Percentiles rank a stretch among this genome's conserved stretches.
Conservation (phyloP, 2,329 filamentous ascomycete genomes). For the Lachnellula hyalina region DNA sequence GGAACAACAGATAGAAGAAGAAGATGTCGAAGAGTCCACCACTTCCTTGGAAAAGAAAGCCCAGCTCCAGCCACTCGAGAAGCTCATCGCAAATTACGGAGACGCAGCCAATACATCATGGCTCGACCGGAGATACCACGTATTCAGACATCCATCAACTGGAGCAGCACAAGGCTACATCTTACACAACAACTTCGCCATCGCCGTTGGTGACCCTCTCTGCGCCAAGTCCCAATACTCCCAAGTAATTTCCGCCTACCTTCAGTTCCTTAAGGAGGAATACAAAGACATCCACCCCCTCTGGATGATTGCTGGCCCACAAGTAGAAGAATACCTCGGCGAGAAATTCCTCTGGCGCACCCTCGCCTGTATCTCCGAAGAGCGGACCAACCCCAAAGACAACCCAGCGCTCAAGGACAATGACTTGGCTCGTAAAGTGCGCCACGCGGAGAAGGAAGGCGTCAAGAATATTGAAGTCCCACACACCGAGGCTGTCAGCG, state of each 20-base stretch:
- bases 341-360: constrained; percentile 81
- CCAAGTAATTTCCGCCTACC: constrained; percentile 67
- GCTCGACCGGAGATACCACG: constrained; percentile 81
- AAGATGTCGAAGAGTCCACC: constrained; percentile 23
- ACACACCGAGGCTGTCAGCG: constrained; percentile 55
- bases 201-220: constrained; percentile 81
- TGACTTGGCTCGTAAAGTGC: constrained; percentile 75
- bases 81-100: constrained; percentile 91
- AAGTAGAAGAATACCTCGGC: constrained; percentile 74
- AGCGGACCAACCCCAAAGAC: constrained; percentile 71
- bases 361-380: constrained; percentile 81
- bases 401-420: constrained; percentile 63
- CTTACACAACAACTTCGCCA: constrained; percentile 67
- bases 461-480: constrained; percentile 72
- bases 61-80: constrained; percentile 67
- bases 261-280: constrained; percentile 65
- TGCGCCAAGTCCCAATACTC: constrained; percentile 74
- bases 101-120: constrained; percentile 92
- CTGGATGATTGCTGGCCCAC: constrained; percentile 81
- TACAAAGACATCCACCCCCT: constrained; percentile 73
- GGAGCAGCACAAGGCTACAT: constrained; percentile 85
- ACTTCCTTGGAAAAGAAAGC: constrained; percentile 2
- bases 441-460: constrained; percentile 80
- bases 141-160: constrained; percentile 75
- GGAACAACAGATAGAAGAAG: constrained; percentile 39